Evolutionary conservation across 2,329 filamentous ascomycete genomes (phyloP), one percentile per base, ranked within the genome.

Genomic region (Ophiocordyceps polyrhachis-furcata): DNA sequence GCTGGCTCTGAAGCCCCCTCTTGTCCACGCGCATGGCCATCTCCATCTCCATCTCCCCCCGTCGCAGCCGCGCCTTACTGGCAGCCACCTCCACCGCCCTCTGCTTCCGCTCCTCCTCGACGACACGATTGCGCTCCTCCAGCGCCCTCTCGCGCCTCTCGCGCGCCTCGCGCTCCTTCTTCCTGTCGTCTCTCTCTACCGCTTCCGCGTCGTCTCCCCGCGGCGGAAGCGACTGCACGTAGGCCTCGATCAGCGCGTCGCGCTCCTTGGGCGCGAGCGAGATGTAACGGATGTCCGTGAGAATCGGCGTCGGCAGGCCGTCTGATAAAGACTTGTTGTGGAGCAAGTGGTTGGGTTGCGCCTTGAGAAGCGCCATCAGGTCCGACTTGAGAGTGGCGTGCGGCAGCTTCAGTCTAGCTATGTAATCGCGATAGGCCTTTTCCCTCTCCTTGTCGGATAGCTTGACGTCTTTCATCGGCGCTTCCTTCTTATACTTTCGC

Each of bases 401-500:
- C 0, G 81, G 70, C 53, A 83, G 66, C 56, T 83, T 79, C 17
- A 87, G 61, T 8, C 80, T 68, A 49, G 65, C 71, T 50, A 86
- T 68, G 54, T 85, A 76, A 47, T 91, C 84, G 46, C 84, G 73
- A 57, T 89, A 93, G 44, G 76, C 68, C 62, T 82, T 87, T 57
- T 93, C 85, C 31, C 81, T 73, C 44, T 89, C 84, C 58, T 81
- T 85, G 55, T 89, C 85, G 31, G 68, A 65, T 21, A 88, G 67
- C 43, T 70, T 73, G 28, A 74, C 67, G 47, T 89, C 82, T 48
- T 80, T 82, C 82, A 98, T 87, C 44, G 79, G 73, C 0, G 74
- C 62, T 50, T 93, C 87, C 51, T 82, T 88, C 51, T 81, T 82
- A 62, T 78, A 91, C 58, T 95, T 98, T 31, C 91, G 73, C 54